phyloP scores from a whole-genome alignment of 2,329 filamentous ascomycete genomes.

The Sporothrix brasiliensis region DNA sequence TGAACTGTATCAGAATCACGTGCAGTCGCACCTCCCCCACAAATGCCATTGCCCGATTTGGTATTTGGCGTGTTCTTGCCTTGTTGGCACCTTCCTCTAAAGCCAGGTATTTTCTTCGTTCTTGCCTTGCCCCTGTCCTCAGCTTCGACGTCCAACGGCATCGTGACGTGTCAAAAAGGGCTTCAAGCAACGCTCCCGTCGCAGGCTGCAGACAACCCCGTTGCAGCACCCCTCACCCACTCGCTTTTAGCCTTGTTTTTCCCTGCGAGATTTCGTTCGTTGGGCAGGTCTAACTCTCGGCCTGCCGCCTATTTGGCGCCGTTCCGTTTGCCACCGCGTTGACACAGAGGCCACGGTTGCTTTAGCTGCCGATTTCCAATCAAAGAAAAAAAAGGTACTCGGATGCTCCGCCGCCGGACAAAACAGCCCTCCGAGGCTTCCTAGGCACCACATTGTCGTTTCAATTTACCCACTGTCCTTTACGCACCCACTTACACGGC shows the following conservation, averaged over 20 bases:
- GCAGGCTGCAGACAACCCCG: not conserved
- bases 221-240: slow-evolving; percentile 10
- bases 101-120: not conserved
- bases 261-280: not conserved
- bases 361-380: slow-evolving; percentile 23
- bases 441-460: not conserved
- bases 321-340: slow-evolving; percentile 31
- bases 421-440: slow-evolving; percentile 7
- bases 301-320: slow-evolving; percentile 26
- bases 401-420: slow-evolving; percentile 7
- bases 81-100: slow-evolving; percentile 23
- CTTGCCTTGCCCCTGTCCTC: slow-evolving; percentile 20
- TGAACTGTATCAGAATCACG: slow-evolving; percentile 23
- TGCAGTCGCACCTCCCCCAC: slow-evolving; percentile 17
- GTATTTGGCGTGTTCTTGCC: slow-evolving; percentile 24
- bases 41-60: slow-evolving; percentile 25
- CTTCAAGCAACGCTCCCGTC: slow-evolving; percentile 7
- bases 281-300: not conserved
- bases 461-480: slow-evolving; percentile 10
- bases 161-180: slow-evolving; percentile 23
- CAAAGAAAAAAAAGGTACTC: slow-evolving; percentile 17
- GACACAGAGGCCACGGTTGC: slow-evolving; percentile 33
- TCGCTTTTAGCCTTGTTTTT: slow-evolving; percentile 21
- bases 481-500: slow-evolving; percentile 28
- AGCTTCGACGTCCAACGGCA: slow-evolving; percentile 22